Conservation (phyloP, 2,329 filamentous ascomycete genomes). For the Fusarium robinianum region DNA sequence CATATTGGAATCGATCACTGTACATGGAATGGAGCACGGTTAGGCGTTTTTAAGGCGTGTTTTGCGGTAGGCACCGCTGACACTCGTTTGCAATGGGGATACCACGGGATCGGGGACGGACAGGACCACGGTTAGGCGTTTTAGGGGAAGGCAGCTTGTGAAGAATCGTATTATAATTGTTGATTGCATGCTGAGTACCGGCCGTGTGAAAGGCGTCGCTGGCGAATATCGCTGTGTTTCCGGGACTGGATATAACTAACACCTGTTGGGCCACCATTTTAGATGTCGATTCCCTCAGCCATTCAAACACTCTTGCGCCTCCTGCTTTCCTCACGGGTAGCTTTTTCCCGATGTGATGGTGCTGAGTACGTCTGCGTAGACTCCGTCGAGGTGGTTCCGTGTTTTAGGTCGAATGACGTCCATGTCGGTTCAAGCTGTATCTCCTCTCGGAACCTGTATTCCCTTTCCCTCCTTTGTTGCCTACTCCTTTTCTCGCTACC, state of each 20-base stretch:
- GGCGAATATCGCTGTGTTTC: no score
- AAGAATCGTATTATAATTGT: slow-evolving; percentile 10
- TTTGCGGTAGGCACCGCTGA: slow-evolving; percentile 19
- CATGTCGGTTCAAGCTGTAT: not conserved
- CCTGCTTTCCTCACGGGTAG: no score
- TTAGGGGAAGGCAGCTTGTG: slow-evolving; percentile 14
- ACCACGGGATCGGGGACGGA: slow-evolving; percentile 26
- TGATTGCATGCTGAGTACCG: slow-evolving; percentile 13
- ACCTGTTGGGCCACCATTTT: no score
- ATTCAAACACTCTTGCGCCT: no score
- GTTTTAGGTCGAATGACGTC: no score
- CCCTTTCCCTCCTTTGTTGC: no score
- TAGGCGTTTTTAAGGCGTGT: slow-evolving; percentile 24
- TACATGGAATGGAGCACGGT: slow-evolving; percentile 19
- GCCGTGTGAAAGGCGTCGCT: not conserved
- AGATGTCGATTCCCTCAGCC: no score
- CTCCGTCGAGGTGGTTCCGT: not conserved
- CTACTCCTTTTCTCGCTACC: no score
- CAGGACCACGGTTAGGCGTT: slow-evolving; percentile 30
- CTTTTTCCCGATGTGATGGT: no score
- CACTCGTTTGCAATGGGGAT: slow-evolving; percentile 32
- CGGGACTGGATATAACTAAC: no score
- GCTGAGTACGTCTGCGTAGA: no score
- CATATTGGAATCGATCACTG: slow-evolving; percentile 16
- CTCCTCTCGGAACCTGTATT: no score